phyloP scores from a whole-genome alignment of 768 basidiomycete species.

The Boletus vinaceobasis region DNA sequence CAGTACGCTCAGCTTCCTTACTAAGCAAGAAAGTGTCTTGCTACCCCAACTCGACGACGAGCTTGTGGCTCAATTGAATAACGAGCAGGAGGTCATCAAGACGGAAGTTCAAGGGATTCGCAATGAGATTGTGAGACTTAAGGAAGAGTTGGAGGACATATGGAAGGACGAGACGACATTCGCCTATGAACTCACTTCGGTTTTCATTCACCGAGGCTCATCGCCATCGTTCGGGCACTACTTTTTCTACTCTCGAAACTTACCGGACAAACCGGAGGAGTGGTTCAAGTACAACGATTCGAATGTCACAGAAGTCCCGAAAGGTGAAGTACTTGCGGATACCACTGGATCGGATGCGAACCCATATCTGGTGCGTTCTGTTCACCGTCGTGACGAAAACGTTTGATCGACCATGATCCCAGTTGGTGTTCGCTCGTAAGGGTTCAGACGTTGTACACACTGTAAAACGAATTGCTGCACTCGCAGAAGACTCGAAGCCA shows the following conservation, averaged over 20 bases:
- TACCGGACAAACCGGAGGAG: slow-evolving; percentile 73
- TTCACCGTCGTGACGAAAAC: neutral
- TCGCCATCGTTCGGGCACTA: slow-evolving; percentile 90
- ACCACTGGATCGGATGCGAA: slow-evolving; percentile 90
- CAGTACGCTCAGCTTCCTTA: slow-evolving; percentile 55
- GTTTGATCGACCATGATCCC: slow-evolving; percentile 4
- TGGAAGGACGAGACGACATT: slow-evolving; percentile 68
- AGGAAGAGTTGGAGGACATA: slow-evolving; percentile 64
- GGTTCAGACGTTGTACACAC: slow-evolving; percentile 78
- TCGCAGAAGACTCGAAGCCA: slow-evolving; percentile 27
- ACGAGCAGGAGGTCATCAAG: slow-evolving; percentile 52
- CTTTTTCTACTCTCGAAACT: slow-evolving; percentile 89
- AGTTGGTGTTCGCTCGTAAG: slow-evolving; percentile 85
- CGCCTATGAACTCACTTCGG: slow-evolving; percentile 88
- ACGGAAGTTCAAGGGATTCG: slow-evolving; percentile 58
- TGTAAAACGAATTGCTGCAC: slow-evolving; percentile 57
- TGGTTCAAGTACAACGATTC: slow-evolving; percentile 99
- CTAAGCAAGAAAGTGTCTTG: slow-evolving; percentile 40
- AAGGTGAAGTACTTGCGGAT: slow-evolving; percentile 83
- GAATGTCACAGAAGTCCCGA: slow-evolving; percentile 69
- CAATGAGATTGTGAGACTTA: slow-evolving; percentile 47
- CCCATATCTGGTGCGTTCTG: slow-evolving; percentile 72
- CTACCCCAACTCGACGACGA: slow-evolving; percentile 58
- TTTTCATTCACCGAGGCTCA: slow-evolving; percentile 91
- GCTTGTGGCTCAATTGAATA: slow-evolving; percentile 47